Conservation (phyloP, 345 rosid genomes). For the Bruguiera parviflora region DNA sequence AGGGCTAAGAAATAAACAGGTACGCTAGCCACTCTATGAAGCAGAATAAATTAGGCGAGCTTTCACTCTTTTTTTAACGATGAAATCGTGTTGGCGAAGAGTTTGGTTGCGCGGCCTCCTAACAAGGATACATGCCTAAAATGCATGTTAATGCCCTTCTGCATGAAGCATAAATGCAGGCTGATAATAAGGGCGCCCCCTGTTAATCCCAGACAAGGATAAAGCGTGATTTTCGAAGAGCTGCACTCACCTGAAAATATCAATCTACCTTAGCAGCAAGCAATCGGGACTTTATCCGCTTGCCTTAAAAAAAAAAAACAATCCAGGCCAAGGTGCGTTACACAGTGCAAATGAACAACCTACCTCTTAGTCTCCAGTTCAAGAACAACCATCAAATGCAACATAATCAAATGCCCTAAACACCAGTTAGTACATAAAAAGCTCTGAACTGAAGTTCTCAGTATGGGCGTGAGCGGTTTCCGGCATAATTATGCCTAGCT, state of each 20-base stretch:
- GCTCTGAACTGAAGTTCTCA: conserved; percentile 40
- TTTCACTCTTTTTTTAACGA: too few species aligned
- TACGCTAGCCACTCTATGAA: too few species aligned
- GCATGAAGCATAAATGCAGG: too few species aligned
- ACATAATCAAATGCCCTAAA: conserved; percentile 45
- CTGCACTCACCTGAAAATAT: conserved; percentile 74
- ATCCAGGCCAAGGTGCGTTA: conserved; percentile 44
- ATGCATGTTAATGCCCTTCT: too few species aligned
- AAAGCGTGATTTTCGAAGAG: conserved; percentile 29
- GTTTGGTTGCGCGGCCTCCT: too few species aligned
- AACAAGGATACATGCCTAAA: too few species aligned
- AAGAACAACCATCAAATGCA: conserved; percentile 55
- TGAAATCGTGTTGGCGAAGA: too few species aligned
- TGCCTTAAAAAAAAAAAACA: conserved; percentile 40
- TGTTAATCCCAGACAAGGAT: not conserved
- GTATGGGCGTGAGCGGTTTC: conserved; percentile 97
- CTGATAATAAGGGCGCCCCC: too few species aligned
- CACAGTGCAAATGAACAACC: conserved; percentile 59
- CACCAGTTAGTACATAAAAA: conserved; percentile 59
- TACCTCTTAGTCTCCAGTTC: conserved; percentile 72
- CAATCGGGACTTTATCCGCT: conserved; percentile 59
- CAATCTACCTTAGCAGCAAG: conserved; percentile 78
- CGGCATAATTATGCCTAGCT: conserved; percentile 77
- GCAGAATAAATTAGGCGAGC: too few species aligned
- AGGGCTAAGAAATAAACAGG: too few species aligned